These are phyloP conservation scores for Colletotrichum orbiculare DNA, from an alignment of 2,329 filamentous ascomycete genomes.

Conservation along the genomic window DNA sequence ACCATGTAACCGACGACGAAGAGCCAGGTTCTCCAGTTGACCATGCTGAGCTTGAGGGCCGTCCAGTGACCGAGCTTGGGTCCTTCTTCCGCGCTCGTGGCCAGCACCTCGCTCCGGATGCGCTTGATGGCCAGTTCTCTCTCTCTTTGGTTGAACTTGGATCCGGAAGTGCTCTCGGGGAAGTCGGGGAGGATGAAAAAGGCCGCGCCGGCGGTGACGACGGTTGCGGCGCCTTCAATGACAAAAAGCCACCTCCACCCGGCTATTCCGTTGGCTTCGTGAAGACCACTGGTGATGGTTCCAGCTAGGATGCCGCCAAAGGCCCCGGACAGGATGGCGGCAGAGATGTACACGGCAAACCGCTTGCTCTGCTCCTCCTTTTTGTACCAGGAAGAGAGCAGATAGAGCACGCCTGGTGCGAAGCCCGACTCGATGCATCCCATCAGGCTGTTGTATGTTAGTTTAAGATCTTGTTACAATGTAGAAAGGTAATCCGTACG, in stretches of 20 bases:
- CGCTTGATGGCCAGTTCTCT: constrained; percentile 69
- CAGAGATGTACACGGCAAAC: constrained; percentile 76
- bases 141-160: constrained; percentile 67
- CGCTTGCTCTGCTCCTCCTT: constrained; percentile 45
- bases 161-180: constrained; percentile 65
- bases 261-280: constrained; percentile 59
- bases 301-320: constrained; percentile 73
- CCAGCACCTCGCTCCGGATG: constrained; percentile 70
- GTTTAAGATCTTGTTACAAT: too few relatives aligned
- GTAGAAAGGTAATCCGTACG: constrained; percentile 39
- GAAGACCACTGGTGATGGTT: constrained; percentile 65
- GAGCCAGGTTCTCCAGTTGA: constrained; percentile 53
- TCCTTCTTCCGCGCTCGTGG: constrained; percentile 70
- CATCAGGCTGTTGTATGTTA: constrained; percentile 42
- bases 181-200: constrained; percentile 79
- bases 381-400: constrained; percentile 76
- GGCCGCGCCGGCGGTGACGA: constrained; percentile 69
- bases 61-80: constrained; percentile 56
- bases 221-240: constrained; percentile 72
- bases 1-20: constrained; percentile 56
- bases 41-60: constrained; percentile 43
- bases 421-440: constrained; percentile 70
- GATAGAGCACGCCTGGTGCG: constrained; percentile 68
- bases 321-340: constrained; percentile 75
- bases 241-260: constrained; percentile 68